Evolutionary conservation across 2,329 filamentous ascomycete species (phyloP), one percentile per base, ranked within the genome.

Genomic region (Aspergillus arachidicola): DNA sequence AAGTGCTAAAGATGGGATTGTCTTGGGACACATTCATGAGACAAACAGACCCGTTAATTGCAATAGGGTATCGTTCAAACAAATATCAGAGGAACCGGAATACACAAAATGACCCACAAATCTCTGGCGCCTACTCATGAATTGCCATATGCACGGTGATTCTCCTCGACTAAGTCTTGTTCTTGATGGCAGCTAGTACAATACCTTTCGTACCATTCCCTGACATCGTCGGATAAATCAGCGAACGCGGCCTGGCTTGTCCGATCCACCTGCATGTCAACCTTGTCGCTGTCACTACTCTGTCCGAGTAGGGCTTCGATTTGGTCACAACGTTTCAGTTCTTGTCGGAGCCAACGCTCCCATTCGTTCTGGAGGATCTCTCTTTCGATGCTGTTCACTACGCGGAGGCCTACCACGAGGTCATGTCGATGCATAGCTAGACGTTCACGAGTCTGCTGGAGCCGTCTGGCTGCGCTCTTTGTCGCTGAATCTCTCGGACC

Each of bases 301-400:
- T 71, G 67, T 54, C 72, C 70, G 12, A 86, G 73, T 69, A 88
- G 77, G 16, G 73, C 75, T 46, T 84, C 82, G 9, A 88, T 76
- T 72, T 90, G 86, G 61, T 87, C 87, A 76, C 95, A 99, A 56
- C 91, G 86, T 38, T 83, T 78, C 67, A 88, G 89, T 80, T 99
- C 95, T 68, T 92, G 90, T 3, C 86, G 79, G 34, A 98, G 84
- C 94, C 94, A 99, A 67, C 92, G 91, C 80, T 97, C 94, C 90
- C 93, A 99, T 77, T 97, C 94, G 0, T 91, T 90, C 72, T 88
- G 86, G 59, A 98, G 79, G 76, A 97, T 89, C 76, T 97, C 93
- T 63, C 86, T 85, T 82, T 98, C 95, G 32, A 98, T 88, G 62
- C 86, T 90, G 78, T 98, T 97, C 64, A 98, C 89, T 2, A 97